phyloP scores from a whole-genome alignment of 1,284 basidiomycete genomes.

The Golubevia sp. region DNA sequence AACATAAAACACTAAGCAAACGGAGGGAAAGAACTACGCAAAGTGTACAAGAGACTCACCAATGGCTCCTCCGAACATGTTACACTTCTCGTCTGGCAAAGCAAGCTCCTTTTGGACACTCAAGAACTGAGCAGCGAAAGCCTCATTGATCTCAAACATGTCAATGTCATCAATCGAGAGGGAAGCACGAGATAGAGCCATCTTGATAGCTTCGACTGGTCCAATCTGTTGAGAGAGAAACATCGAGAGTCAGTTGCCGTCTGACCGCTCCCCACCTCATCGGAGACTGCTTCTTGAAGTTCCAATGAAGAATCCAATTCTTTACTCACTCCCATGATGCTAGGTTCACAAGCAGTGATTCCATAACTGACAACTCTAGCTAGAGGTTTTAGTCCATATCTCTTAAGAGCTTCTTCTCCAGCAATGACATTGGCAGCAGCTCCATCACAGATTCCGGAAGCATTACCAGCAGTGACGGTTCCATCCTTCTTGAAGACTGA shows the following conservation, averaged over 20 bases:
- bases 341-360: slow-evolving; percentile 67
- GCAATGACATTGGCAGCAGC: slow-evolving; percentile 94
- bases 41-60: slow-evolving; percentile 16
- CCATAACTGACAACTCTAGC: slow-evolving; percentile 79
- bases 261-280: too few species aligned
- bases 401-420: slow-evolving; percentile 84
- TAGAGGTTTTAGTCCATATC: slow-evolving; percentile 81
- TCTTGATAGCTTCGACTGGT: slow-evolving; percentile 64
- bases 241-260: too few species aligned
- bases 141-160: slow-evolving; percentile 70
- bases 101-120: slow-evolving; percentile 86
- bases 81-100: slow-evolving; percentile 69
- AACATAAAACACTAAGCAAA: slow-evolving; percentile 15
- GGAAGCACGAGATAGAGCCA: slow-evolving; percentile 61
- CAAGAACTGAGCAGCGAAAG: slow-evolving; percentile 92
- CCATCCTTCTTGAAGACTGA: slow-evolving; percentile 88
- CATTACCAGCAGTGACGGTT: slow-evolving; percentile 92
- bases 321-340: slow-evolving; percentile 64
- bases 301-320: neutral
- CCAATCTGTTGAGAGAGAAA: slow-evolving; percentile 61
- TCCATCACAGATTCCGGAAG: slow-evolving; percentile 93
- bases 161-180: slow-evolving; percentile 65
- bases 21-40: neutral
- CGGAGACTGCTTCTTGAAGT: too few species aligned
- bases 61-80: slow-evolving; percentile 66